Percentiles rank a stretch among this genome's conserved stretches.
These are phyloP conservation scores for Yamadazyma kitorensis DNA, from an alignment of 805 yeast species.

Conservation along the genomic window DNA sequence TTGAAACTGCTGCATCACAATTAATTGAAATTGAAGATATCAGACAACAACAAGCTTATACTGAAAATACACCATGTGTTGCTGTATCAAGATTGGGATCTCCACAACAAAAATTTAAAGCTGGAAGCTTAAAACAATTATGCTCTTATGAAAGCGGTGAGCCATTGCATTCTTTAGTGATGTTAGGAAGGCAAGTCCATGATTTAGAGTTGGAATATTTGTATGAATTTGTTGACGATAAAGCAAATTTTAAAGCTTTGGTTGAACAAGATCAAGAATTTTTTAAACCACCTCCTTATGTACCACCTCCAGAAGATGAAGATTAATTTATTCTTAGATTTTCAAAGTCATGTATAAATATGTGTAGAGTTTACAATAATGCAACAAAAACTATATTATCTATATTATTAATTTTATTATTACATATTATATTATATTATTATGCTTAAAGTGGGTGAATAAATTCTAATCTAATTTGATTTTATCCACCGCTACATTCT, in stretches of 20 bases:
- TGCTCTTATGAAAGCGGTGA: constrained; percentile 87
- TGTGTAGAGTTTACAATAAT: too few species aligned
- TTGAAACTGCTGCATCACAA: constrained; percentile 85
- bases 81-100: constrained; percentile 92
- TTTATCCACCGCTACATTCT: constrained; percentile 25
- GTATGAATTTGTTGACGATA: constrained; percentile 68
- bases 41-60: constrained; percentile 75
- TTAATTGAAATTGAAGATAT: constrained; percentile 81
- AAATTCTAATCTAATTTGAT: too few species aligned
- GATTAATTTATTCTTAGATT: too few species aligned
- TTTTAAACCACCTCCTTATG: constrained; percentile 71
- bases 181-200: constrained; percentile 91
- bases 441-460: too few species aligned
- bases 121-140: constrained; percentile 78
- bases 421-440: too few species aligned
- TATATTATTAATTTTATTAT: too few species aligned
- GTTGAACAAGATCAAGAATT: constrained; percentile 60
- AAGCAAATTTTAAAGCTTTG: constrained; percentile 45
- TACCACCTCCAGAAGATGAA: constrained; percentile 38
- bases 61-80: constrained; percentile 86
- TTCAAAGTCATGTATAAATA: too few species aligned
- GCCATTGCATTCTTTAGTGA: constrained; percentile 88
- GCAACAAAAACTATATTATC: too few species aligned
- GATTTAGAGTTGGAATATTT: constrained; percentile 88
- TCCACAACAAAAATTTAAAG: constrained; percentile 75